Evolutionary conservation across 2,329 filamentous ascomycete species (phyloP).

Genomic region (Aspergillus bombycis): DNA sequence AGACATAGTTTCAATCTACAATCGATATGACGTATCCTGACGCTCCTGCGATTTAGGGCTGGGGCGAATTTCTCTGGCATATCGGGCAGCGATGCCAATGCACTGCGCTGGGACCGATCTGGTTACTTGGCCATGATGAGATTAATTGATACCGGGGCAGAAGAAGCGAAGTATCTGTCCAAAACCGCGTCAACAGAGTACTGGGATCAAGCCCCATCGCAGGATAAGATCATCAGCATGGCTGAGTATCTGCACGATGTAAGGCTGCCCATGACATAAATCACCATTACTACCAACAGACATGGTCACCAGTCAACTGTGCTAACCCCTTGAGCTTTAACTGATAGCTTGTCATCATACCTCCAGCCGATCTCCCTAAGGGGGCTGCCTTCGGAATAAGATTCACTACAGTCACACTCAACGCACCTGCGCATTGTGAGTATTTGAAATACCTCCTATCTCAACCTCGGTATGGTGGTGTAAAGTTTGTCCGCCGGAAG

Average conservation of each 20-base stretch:
- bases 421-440: conserved; percentile 43
- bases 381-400: conserved; percentile 40
- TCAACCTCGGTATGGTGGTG: conserved; percentile 8
- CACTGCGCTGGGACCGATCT: conserved; percentile 46
- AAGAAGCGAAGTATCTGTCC: conserved; percentile 39
- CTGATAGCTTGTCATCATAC: conserved; percentile 1
- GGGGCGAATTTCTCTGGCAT: conserved; percentile 52
- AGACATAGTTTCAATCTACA: neutral
- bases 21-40: neutral
- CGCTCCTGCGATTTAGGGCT: conserved; percentile 31
- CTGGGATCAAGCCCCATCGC: conserved; percentile 45
- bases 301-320: neutral
- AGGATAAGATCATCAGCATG: conserved; percentile 47
- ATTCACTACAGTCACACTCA: conserved; percentile 43
- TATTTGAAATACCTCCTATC: conserved; percentile 28
- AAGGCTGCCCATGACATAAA: neutral
- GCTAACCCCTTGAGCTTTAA: neutral
- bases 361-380: conserved; percentile 13
- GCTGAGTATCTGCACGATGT: conserved; percentile 42
- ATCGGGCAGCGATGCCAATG: conserved; percentile 47
- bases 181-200: conserved; percentile 46
- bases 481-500: conserved; percentile 10
- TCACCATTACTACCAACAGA: neutral
- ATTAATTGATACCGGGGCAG: conserved; percentile 38
- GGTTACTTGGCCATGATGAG: conserved; percentile 40